A percentile compares a stretch with the other conserved stretches of the same genome.
phyloP scores from a whole-genome alignment of 768 basidiomycete genomes.

The Amanita jacksonii region DNA sequence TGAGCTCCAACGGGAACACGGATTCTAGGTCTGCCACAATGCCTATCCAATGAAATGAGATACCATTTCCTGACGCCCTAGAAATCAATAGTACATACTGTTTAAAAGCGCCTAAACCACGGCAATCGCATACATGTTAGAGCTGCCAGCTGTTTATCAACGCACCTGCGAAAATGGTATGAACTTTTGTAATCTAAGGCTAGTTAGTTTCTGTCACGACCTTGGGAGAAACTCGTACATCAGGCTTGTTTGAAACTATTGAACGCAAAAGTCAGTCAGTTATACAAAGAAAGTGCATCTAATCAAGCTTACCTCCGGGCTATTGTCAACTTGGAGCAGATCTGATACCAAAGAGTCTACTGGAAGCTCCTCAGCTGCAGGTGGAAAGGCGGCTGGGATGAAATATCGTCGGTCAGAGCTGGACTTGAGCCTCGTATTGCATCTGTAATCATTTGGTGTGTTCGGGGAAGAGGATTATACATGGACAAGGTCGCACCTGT shows the following conservation, averaged over 20 bases:
- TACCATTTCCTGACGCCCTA: neutral
- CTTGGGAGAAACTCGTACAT: neutral
- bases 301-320: slow-evolving; percentile 34
- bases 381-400: slow-evolving; percentile 43
- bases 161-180: slow-evolving; percentile 31
- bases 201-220: neutral
- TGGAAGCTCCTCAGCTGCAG: slow-evolving; percentile 19
- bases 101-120: slow-evolving; percentile 25
- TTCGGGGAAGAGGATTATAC: neutral
- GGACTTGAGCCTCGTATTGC: slow-evolving; percentile 31
- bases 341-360: slow-evolving; percentile 18
- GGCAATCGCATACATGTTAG: too few species aligned
- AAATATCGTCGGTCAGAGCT: slow-evolving; percentile 30
- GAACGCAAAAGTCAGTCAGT: too few species aligned
- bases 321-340: slow-evolving; percentile 27
- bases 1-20: slow-evolving; percentile 33
- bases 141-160: too few species aligned
- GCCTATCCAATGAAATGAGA: slow-evolving; percentile 20
- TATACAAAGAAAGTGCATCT: neutral
- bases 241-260: slow-evolving; percentile 4
- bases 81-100: slow-evolving; percentile 17
- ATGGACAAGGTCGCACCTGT: slow-evolving; percentile 27
- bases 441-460: slow-evolving; percentile 23
- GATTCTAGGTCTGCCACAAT: slow-evolving; percentile 43
- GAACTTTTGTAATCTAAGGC: slow-evolving; percentile 35